Percentiles rank a stretch among this genome's conserved stretches.
These are phyloP conservation scores for Zopfia rhizophila DNA, from an alignment of 2,329 filamentous ascomycete species.

Conservation along the genomic window DNA sequence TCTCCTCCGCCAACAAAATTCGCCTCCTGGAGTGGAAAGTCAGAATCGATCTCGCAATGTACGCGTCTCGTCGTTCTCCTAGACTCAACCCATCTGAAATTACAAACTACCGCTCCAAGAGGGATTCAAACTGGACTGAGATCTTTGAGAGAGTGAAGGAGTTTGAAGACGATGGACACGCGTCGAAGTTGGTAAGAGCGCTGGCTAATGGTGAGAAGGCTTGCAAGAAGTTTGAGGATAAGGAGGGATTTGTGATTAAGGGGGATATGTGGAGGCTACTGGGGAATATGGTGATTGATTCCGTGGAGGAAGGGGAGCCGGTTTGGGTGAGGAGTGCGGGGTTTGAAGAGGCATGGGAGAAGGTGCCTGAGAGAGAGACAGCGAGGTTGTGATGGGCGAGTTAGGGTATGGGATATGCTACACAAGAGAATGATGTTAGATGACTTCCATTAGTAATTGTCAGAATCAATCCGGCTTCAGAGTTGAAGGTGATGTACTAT, in stretches of 20 bases:
- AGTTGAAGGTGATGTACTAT: no score
- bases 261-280: conserved; percentile 69
- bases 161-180: conserved; percentile 80
- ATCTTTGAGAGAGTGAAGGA: conserved; percentile 59
- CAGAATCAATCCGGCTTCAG: no score
- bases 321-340: conserved; percentile 72
- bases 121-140: conserved; percentile 51
- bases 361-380: conserved; percentile 43
- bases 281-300: conserved; percentile 71
- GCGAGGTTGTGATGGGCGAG: conserved; percentile 40
- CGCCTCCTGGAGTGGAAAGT: conserved; percentile 86
- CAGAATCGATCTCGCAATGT: conserved; percentile 77
- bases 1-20: conserved; percentile 69
- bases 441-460: no score
- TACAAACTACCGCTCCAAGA: conserved; percentile 65
- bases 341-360: conserved; percentile 73
- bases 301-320: conserved; percentile 63
- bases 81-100: conserved; percentile 70
- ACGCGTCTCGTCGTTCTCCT: conserved; percentile 74
- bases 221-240: conserved; percentile 58
- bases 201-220: conserved; percentile 70
- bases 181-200: conserved; percentile 78
- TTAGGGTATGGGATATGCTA: no score
- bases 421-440: no score
- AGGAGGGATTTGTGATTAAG: conserved; percentile 60